Percentiles rank a stretch among this genome's conserved stretches.
Evolutionary conservation across 129 eudicot genomes (phyloP).

Genomic region (Sambucus nigra): DNA sequence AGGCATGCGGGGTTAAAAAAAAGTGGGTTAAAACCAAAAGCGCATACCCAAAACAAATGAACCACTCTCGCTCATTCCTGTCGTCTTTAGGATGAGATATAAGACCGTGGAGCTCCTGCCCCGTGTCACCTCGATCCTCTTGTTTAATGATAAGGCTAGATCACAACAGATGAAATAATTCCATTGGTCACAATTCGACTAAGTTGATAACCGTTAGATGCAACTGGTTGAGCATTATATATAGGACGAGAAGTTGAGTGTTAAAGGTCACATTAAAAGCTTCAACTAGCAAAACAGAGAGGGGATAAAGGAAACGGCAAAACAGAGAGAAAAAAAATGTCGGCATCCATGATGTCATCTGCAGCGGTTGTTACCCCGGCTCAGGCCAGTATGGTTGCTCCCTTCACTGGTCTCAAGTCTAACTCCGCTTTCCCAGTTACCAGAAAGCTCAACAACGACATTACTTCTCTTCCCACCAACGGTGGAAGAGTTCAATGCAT

Average conservation of each 20-base stretch:
- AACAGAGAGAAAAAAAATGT: conserved; percentile 34
- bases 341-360: conserved; percentile 24
- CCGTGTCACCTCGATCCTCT: too few relatives aligned
- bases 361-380: conserved; percentile 21
- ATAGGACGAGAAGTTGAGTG: not conserved
- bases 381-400: conserved; percentile 38
- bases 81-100: too few relatives aligned
- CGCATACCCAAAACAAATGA: too few relatives aligned
- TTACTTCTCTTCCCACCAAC: conserved; percentile 40
- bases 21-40: too few relatives aligned
- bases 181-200: too few relatives aligned
- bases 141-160: too few relatives aligned
- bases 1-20: too few relatives aligned
- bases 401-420: conserved; percentile 50
- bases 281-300: conserved; percentile 7
- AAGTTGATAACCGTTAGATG: conserved; percentile 16
- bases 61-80: too few relatives aligned
- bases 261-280: not conserved
- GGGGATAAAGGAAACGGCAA: not conserved
- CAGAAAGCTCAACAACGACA: conserved; percentile 20
- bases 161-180: too few relatives aligned
- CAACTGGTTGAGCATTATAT: conserved; percentile 9
- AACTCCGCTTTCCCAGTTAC: conserved; percentile 31
- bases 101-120: too few relatives aligned
- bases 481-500: conserved; percentile 51